Base-by-base conservation (phyloP, 768 basidiomycete genomes). In the Amanita molliuscula region DNA sequence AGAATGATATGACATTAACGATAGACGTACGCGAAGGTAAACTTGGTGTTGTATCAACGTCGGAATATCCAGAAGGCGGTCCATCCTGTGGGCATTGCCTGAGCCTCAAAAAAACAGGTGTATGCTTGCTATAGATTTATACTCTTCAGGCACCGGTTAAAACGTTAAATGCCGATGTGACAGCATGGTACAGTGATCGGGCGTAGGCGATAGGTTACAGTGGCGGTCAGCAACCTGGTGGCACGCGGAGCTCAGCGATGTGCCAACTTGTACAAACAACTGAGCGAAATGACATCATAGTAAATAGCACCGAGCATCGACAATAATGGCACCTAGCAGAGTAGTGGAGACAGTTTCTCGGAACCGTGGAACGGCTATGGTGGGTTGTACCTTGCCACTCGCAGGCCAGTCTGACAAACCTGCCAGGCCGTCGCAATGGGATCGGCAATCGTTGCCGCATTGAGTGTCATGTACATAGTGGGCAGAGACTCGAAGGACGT, bases 401-500 rank as follows among this genome's bases (percentile, higher is more conserved):
- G 3, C 11, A 40, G 10, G 16, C 25, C 41, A 20, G 16, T 28
- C 38, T 29, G 13, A n/a, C 6, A 29, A 20, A 21, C 8, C 20
- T 18, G 7, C 1, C 46, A 69, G 69, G 69, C 64, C 10, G 51
- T 65, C 13, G 61, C 62, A 11, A 61, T 64, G 41, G 65, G 62
- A 16, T 52, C 48, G 2, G 62, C 55, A 0, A 62, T 69, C 7
- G 54, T 52, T 2, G 57, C 55, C n/a, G 54, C 64, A 2, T 46
- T 69, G 10, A 63, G 60, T 18, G 61, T 52, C 0, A 69, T 70
- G 68, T 69, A 66, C 45, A 28, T 53, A 4, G 55, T 65, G 56
- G 58, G 63, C 0, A 54, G 46, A 47, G 65, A 72, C 53, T 61
- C 61, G 2, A 68, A 67, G 53, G 26, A 48, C 11, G 65, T 64